Evolutionary conservation across 2,329 filamentous ascomycete genomes (phyloP).

Genomic region (Ophioceras dolichostomum): DNA sequence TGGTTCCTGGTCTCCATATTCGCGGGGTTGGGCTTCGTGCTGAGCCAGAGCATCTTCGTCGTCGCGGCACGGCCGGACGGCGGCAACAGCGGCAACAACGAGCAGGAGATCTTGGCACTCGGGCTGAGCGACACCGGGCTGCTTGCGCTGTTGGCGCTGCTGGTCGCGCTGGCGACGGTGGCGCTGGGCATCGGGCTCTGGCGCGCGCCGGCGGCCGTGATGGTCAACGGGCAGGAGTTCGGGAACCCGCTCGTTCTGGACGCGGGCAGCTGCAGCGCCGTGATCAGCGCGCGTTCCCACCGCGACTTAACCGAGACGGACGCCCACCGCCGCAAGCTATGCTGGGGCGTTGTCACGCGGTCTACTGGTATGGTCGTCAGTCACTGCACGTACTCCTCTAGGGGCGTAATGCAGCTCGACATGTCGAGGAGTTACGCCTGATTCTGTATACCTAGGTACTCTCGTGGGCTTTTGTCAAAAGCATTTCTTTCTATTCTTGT

Average conservation of each 20-base stretch:
- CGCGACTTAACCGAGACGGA: constrained; percentile 13
- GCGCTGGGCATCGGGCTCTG: constrained; percentile 26
- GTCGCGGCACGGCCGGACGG: constrained; percentile 8
- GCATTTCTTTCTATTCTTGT: too few relatives aligned
- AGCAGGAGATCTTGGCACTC: constrained; percentile 17
- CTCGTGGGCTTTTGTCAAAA: too few relatives aligned
- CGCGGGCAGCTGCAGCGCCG: constrained; percentile 37
- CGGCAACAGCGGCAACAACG: constrained; percentile 6
- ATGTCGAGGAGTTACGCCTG: constrained; percentile 25
- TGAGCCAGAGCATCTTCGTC: constrained; percentile 31
- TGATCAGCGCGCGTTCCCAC: constrained; percentile 37
- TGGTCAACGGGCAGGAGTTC: constrained; percentile 19
- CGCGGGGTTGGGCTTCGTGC: constrained; percentile 27
- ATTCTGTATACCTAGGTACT: too few relatives aligned
- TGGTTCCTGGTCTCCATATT: constrained; percentile 32
- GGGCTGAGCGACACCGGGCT: constrained; percentile 30
- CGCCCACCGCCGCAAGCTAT: constrained; percentile 13
- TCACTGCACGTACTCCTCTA: constrained; percentile 31
- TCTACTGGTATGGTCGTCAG: constrained; percentile 27
- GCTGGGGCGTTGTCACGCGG: constrained; percentile 27
- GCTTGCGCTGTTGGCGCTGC: constrained; percentile 25
- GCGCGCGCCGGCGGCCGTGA: constrained; percentile 21
- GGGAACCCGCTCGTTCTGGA: constrained; percentile 36
- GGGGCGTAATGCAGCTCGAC: constrained; percentile 20
- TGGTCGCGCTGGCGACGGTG: constrained; percentile 20